Evolutionary conservation across 2,329 filamentous ascomycete genomes (phyloP), one percentile per base, ranked within the genome.

Genomic region (Sporothrix euskadiensis): DNA sequence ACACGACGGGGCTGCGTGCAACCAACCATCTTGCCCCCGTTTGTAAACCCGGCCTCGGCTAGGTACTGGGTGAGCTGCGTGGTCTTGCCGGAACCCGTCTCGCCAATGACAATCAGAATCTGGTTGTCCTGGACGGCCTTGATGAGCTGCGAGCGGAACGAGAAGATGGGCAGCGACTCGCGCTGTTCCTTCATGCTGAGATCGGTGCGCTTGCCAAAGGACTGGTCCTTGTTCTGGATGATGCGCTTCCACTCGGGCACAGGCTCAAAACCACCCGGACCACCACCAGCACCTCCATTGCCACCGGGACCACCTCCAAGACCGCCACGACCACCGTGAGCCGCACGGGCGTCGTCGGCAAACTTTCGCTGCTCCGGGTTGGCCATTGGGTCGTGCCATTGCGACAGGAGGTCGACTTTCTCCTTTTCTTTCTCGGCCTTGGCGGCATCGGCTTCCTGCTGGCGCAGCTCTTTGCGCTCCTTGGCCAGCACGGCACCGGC

Each of bases 331-430:
- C 49, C 52, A 30, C 41, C 77, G 88, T 88, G 4, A 87, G 90
- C 86, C 75, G 89, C 91, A 72, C 93, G 89, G 69, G 98, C 81
- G 77, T 98, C 96, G 76, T 91, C 91, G 1, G 96, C 96, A 82
- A 99, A 99, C 76, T 96, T 91, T 72, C 92, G 88, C 80, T 94
- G 89, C 76, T 96, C 92, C 1, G 93, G 91, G 32, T 91, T 89
- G 16, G 94, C 91, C 94, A 99, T 97, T 0, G 96, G 96, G 80
- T 99, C 96, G 73, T 98, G 92, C 97, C 97, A 99, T 81, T 98
- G 94, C 14, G 93, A 90, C 71, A 91, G 90, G 3, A 99, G 85
- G 78, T 98, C 94, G 44, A 96, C 92, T 78, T 94, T 92, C 76
- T 93, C 90, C 75, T 96, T 90, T 30, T 94, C 91, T 75, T 94